Evolutionary conservation across 768 basidiomycete genomes (phyloP).

Genomic region (Filobasidium floriforme): DNA sequence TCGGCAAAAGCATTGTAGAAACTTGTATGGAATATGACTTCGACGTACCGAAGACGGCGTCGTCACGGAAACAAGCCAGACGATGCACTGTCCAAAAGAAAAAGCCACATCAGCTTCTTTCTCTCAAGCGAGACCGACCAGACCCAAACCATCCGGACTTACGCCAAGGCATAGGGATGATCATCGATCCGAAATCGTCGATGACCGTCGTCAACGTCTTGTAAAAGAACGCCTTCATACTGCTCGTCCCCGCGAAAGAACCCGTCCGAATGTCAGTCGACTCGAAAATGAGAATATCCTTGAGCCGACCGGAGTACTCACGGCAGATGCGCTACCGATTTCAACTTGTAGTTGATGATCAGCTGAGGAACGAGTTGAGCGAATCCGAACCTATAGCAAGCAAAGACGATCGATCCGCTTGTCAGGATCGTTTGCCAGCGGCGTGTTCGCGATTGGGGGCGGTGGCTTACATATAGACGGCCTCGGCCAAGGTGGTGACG

Average conservation of each 20-base stretch:
- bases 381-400: constrained; percentile 74
- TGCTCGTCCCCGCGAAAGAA: constrained; percentile 3
- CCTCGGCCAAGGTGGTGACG: constrained; percentile 73
- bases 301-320: constrained; percentile 20
- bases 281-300: neutral
- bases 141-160: neutral
- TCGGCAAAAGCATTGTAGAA: too few species aligned
- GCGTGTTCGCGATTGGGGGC: too few species aligned
- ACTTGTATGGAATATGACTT: neutral
- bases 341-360: constrained; percentile 93
- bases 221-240: constrained; percentile 78
- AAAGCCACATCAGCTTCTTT: neutral
- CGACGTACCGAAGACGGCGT: constrained; percentile 39
- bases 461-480: constrained; percentile 42
- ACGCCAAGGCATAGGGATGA: constrained; percentile 27
- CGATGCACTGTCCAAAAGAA: constrained; percentile 45
- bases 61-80: constrained; percentile 54
- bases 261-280: too few species aligned
- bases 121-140: neutral
- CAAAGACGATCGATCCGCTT: too few species aligned
- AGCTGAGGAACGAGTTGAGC: constrained; percentile 56
- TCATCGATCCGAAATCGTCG: constrained; percentile 73
- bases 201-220: constrained; percentile 50
- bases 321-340: constrained; percentile 96
- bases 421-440: neutral